Evolutionary conservation across 441 rosid genomes (phyloP).

Genomic region (Populus hybrid): DNA sequence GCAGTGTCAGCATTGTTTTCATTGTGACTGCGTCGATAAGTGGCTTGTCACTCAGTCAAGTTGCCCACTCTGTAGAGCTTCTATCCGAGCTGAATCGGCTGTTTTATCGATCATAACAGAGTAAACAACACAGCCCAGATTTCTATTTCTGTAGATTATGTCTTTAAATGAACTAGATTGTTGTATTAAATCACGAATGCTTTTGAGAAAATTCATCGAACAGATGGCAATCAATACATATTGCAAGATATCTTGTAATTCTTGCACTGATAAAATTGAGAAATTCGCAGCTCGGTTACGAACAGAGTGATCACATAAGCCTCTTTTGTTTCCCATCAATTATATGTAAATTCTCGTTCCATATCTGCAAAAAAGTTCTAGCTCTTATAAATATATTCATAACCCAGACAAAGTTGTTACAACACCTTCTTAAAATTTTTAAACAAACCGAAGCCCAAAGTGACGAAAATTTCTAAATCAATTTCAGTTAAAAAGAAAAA

Average conservation of each 20-base stretch:
- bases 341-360: background rate
- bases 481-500: background rate
- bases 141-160: background rate
- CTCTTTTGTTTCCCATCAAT: too few species aligned
- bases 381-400: too few species aligned
- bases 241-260: background rate
- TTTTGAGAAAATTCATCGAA: background rate
- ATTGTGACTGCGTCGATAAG: slow-evolving; percentile 38
- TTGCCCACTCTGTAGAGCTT: slow-evolving; percentile 49
- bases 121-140: background rate
- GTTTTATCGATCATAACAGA: slow-evolving; percentile 21
- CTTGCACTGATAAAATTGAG: too few species aligned
- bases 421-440: too few species aligned
- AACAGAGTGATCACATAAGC: too few species aligned
- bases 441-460: background rate
- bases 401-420: too few species aligned
- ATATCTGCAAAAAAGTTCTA: background rate
- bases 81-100: slow-evolving; percentile 26
- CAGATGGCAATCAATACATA: background rate
- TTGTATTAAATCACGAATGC: background rate
- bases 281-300: too few species aligned
- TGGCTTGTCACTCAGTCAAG: slow-evolving; percentile 38
- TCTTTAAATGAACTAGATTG: background rate
- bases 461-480: background rate
- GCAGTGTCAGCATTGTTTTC: slow-evolving; percentile 18